Evolutionary conservation across 768 basidiomycete species (phyloP).

Genomic region (Suillus decipiens): DNA sequence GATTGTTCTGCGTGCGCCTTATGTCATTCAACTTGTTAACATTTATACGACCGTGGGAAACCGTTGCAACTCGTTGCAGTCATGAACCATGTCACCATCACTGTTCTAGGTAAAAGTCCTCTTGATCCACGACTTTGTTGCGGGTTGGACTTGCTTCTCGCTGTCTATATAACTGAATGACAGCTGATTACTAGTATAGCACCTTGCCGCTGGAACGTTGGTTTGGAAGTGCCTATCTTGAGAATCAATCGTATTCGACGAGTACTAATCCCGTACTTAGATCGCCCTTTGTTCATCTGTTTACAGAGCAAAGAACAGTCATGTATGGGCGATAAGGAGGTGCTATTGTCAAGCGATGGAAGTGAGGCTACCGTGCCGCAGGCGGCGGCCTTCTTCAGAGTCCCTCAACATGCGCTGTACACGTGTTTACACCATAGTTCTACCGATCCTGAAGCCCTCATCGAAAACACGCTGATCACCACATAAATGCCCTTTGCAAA

Average conservation of each 20-base stretch:
- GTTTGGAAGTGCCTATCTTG: background rate
- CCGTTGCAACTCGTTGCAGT: background rate
- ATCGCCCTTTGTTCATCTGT: background rate
- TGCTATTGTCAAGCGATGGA: constrained; percentile 29
- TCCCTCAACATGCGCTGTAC: constrained; percentile 9
- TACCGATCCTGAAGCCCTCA: constrained; percentile 26
- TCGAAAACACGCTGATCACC: constrained; percentile 37
- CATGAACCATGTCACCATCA: background rate
- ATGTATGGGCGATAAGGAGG: constrained; percentile 27
- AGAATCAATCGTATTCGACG: background rate
- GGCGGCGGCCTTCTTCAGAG: constrained; percentile 17
- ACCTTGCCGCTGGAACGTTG: background rate
- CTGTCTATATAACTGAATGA: background rate
- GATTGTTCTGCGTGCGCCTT: background rate
- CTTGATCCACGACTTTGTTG: constrained; percentile 6
- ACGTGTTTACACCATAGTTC: constrained; percentile 9
- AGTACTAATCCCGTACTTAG: constrained; percentile 2
- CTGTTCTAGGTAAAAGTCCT: background rate
- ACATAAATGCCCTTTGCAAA: constrained; percentile 30
- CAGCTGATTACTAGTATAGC: background rate
- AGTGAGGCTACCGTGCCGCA: constrained; percentile 27
- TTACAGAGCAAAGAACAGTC: background rate
- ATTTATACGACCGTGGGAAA: constrained; percentile 6
- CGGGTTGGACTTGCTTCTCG: background rate
- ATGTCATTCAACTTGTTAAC: background rate